These are phyloP conservation scores for Epichloe aotearoae DNA, from an alignment of 2,329 filamentous ascomycete genomes.

Conservation along the genomic window DNA sequence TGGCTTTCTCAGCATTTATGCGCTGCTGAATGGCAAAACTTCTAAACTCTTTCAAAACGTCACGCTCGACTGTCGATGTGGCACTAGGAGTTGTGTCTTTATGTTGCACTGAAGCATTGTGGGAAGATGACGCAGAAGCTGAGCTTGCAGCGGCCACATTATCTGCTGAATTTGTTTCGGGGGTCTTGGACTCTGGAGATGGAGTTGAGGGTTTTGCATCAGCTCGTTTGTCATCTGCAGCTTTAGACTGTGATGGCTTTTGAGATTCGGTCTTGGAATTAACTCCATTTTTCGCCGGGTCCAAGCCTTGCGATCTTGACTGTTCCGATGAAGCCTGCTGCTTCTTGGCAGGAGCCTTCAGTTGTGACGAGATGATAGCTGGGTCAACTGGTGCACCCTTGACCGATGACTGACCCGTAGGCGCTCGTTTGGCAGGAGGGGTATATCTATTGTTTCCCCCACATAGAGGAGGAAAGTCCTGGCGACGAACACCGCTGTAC, in stretches of 20 bases:
- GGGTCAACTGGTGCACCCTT: conserved; percentile 70
- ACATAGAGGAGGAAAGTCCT: conserved; percentile 55
- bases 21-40: conserved; percentile 46
- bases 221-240: conserved; percentile 17
- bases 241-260: conserved; percentile 18
- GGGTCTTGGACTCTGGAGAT: conserved; percentile 18
- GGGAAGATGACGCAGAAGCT: conserved; percentile 23
- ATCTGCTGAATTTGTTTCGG: conserved; percentile 14
- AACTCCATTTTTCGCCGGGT: conserved; percentile 18
- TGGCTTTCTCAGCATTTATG: conserved; percentile 40
- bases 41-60: conserved; percentile 51
- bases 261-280: conserved; percentile 14
- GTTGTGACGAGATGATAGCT: conserved; percentile 79
- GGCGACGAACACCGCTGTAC: conserved; percentile 83
- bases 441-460: conserved; percentile 60
- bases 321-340: conserved; percentile 15
- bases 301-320: conserved; percentile 12
- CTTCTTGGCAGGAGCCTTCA: conserved; percentile 37
- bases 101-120: conserved; percentile 27
- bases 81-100: conserved; percentile 26
- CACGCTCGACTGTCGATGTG: conserved; percentile 46
- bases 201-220: conserved; percentile 15
- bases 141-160: conserved; percentile 15
- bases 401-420: conserved; percentile 59
- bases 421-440: conserved; percentile 75